Percentiles rank a stretch among this genome's conserved stretches.
phyloP scores from a whole-genome alignment of 2,329 filamentous ascomycete genomes.

The Colletotrichum phormii region DNA sequence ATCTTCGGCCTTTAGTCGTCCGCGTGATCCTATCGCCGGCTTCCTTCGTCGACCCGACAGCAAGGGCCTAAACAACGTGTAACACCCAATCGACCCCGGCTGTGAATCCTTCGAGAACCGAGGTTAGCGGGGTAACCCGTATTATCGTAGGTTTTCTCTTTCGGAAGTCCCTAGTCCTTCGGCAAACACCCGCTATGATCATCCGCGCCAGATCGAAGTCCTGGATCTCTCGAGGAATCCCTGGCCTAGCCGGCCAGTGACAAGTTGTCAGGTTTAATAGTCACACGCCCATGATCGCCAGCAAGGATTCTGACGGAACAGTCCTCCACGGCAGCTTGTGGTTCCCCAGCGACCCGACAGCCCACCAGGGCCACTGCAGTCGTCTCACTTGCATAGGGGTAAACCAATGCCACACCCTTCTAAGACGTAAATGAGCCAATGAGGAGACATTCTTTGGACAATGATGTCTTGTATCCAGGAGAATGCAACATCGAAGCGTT shows the following conservation, averaged over 20 bases:
- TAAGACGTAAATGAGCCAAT: conserved; percentile 20
- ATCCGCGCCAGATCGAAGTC: conserved; percentile 20
- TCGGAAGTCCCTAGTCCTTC: not conserved
- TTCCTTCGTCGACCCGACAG: not conserved
- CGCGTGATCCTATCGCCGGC: not conserved
- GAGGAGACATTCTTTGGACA: not conserved
- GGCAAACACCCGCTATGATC: not conserved
- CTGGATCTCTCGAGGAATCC: conserved; percentile 17
- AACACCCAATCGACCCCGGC: not conserved
- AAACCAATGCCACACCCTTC: not conserved
- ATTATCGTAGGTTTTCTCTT: not conserved
- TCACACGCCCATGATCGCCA: conserved; percentile 29
- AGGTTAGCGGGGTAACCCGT: not conserved
- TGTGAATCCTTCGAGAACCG: not conserved
- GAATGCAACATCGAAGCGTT: conserved; percentile 11
- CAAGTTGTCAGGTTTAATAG: not conserved
- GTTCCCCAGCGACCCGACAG: conserved; percentile 16
- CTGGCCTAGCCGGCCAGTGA: not conserved
- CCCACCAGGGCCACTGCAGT: conserved; percentile 29
- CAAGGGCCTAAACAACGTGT: not conserved
- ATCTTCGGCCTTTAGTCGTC: not conserved
- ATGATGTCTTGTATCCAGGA: not conserved
- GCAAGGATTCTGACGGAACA: conserved; percentile 19
- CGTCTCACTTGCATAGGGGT: conserved; percentile 13
- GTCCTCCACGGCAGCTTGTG: conserved; percentile 18